phyloP scores from a whole-genome alignment of 2,329 filamentous ascomycete species.

The Phyllosticta citrichinensis region DNA sequence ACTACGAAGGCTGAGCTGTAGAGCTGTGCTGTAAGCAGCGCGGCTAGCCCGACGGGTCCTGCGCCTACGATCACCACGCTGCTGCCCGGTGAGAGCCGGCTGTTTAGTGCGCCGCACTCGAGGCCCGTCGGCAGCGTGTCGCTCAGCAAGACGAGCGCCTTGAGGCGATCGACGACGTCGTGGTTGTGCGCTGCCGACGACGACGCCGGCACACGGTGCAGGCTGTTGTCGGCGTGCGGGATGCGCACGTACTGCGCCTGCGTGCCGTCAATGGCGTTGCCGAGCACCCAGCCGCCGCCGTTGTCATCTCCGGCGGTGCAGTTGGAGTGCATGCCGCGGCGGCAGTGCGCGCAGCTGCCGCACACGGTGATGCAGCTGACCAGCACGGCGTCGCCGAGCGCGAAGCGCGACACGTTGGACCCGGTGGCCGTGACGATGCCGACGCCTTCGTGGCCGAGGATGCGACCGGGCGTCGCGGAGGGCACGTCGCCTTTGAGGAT shows the following conservation, averaged over 20 bases:
- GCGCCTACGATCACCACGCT: conserved; percentile 47
- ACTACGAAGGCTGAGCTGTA: conserved; percentile 45
- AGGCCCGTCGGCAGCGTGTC: conserved; percentile 49
- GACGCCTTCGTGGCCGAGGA: conserved; percentile 44
- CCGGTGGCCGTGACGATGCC: conserved; percentile 37
- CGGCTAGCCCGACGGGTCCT: conserved; percentile 47
- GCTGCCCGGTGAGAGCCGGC: conserved; percentile 41
- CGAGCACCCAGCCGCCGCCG: conserved; percentile 41
- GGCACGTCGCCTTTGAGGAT: conserved; percentile 46
- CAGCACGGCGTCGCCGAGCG: conserved; percentile 38
- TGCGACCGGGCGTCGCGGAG: conserved; percentile 34
- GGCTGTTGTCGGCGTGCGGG: conserved; percentile 40
- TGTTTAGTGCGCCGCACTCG: conserved; percentile 45
- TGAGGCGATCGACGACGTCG: conserved; percentile 17
- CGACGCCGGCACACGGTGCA: conserved; percentile 34
- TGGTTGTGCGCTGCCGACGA: too few relatives aligned
- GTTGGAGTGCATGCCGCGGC: conserved; percentile 41
- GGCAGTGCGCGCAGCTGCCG: conserved; percentile 42
- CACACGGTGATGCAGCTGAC: conserved; percentile 44
- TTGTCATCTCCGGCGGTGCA: conserved; percentile 35
- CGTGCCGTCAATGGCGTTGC: conserved; percentile 44
- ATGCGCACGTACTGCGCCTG: conserved; percentile 49
- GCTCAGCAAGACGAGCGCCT: conserved; percentile 40
- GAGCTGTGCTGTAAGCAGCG: conserved; percentile 44
- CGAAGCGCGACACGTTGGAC: conserved; percentile 26